Evolutionary conservation across 2,329 filamentous ascomycete species (phyloP).

Genomic region (Berkeleyomyces basicola): DNA sequence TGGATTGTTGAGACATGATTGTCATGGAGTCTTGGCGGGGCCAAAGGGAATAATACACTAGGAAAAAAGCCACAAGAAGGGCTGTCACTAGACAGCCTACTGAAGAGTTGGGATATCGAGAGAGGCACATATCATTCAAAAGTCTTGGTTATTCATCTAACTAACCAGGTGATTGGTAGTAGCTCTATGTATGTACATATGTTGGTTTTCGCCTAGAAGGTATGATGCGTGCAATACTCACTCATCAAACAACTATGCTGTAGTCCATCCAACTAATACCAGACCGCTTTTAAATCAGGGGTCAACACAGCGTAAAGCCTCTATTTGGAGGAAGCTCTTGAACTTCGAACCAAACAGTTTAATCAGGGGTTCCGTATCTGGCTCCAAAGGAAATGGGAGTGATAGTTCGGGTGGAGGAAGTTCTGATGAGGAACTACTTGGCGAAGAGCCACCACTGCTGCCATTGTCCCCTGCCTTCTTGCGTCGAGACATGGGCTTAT

Average conservation of each 20-base stretch:
- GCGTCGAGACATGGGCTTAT: slow-evolving; percentile 13
- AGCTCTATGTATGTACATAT: too few species aligned
- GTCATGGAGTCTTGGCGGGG: too few species aligned
- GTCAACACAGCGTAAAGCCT: slow-evolving; percentile 3
- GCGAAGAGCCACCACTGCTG: not conserved
- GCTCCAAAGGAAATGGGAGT: slow-evolving; percentile 10
- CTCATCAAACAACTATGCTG: not conserved
- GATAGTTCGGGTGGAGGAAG: not conserved
- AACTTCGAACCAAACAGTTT: slow-evolving; percentile 7
- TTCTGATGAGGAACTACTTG: not conserved
- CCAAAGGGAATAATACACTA: too few species aligned
- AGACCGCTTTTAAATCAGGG: not conserved
- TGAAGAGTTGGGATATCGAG: too few species aligned
- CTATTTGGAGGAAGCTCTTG: slow-evolving; percentile 6
- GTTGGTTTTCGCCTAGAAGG: too few species aligned
- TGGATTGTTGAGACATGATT: too few species aligned
- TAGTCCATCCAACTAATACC: not conserved
- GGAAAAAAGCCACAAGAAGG: too few species aligned
- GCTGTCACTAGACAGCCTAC: too few species aligned
- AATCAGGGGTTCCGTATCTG: slow-evolving; percentile 5
- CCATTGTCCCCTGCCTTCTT: not conserved
- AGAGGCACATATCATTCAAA: too few species aligned
- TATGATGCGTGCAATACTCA: not conserved
- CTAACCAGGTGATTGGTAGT: too few species aligned
- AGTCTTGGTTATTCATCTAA: too few species aligned